Base-by-base conservation (phyloP, 495 filamentous ascomycete genomes). In the Penicillium herquei region DNA sequence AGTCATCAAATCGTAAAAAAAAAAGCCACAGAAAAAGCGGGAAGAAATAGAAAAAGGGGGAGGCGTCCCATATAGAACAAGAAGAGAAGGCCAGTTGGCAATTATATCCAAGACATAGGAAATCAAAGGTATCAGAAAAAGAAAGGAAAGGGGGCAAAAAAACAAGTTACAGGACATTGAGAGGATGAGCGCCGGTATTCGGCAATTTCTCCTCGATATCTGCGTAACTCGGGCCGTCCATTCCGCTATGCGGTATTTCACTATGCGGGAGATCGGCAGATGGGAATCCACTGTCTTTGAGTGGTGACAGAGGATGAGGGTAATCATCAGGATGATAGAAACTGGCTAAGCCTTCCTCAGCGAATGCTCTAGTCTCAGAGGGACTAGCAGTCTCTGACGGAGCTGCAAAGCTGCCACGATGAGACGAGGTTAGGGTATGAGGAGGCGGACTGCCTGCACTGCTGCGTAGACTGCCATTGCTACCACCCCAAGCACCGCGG, bases 401-500 rank as follows among this genome's bases (percentile, higher is more conserved):
- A 11, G 57, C 64, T 43, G 68, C 61, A 55, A 74, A 70, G 59
- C 70, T 75, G 33, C 62, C 67, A 33, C 71, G 70, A 41, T 75
- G 64, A 8, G 74, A 73, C 8, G 70, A 61, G 0, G 69, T 45
- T 1, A 69, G 52, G 4, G 67, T 64, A 55, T 74, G 70, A 3
- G 73, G 73, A 33, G 74, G 73, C 8, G 83, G 82, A 46, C 83
- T 88, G 33, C 83, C 83, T 41, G 84, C 83, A 59, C 81, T 81
- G 55, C 84, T 89, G 21, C 78, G 77, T 11, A 89, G 66, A 61
- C 88, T 92, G 0, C 78, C 85, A 61, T 90, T 86, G 57, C 89
- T 92, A 0, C 89, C 89, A 34, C 89, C 89, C 83, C 90, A 96
- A 0, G 90, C 88, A 46, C 81, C 85, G 8, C 80, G 85, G 1